A percentile compares a stretch with the other conserved stretches of the same genome.
Conservation (phyloP, 352 stramenopile genomes). For the Saprolegnia diclina region DNA sequence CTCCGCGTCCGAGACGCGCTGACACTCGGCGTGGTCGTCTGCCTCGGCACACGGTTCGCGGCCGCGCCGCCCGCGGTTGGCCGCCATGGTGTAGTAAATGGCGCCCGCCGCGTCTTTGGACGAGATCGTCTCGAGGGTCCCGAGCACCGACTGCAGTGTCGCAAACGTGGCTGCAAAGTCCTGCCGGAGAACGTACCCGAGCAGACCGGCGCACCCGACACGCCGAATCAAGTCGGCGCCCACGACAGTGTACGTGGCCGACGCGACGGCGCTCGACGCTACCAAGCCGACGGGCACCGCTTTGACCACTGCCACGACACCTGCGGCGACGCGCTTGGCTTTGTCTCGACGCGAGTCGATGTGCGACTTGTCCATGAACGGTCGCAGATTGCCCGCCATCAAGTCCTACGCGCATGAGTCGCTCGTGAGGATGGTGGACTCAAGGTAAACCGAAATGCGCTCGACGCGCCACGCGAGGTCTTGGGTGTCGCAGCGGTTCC, state of each 20-base stretch:
- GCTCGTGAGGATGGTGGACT: not conserved
- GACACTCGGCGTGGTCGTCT: no score
- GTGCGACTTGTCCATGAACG: not conserved
- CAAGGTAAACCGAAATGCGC: not conserved
- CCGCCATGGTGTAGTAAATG: constrained; percentile 86
- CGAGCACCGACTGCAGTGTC: not conserved
- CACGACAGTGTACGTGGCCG: not conserved
- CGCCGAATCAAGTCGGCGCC: not conserved
- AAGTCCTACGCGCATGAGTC: not conserved
- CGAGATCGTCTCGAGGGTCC: not conserved
- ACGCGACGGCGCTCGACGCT: not conserved
- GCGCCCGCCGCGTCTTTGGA: constrained; percentile 80
- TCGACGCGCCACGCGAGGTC: not conserved
- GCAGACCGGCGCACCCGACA: not conserved
- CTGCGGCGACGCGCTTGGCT: not conserved
- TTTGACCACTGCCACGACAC: not conserved
- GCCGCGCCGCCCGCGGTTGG: constrained; percentile 77
- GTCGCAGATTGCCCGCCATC: not conserved
- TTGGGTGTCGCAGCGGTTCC: not conserved
- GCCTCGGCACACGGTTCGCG: constrained; percentile 56
- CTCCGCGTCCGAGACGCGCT: constrained; percentile 63
- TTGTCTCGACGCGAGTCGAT: not conserved
- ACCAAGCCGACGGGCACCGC: not conserved
- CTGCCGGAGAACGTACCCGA: not conserved
- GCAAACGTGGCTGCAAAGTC: not conserved